A percentile compares a stretch with the other conserved stretches of the same genome.
These are phyloP conservation scores for Hamamelis virginiana DNA, from an alignment of 164 flowering plant genomes.

Conservation along the genomic window DNA sequence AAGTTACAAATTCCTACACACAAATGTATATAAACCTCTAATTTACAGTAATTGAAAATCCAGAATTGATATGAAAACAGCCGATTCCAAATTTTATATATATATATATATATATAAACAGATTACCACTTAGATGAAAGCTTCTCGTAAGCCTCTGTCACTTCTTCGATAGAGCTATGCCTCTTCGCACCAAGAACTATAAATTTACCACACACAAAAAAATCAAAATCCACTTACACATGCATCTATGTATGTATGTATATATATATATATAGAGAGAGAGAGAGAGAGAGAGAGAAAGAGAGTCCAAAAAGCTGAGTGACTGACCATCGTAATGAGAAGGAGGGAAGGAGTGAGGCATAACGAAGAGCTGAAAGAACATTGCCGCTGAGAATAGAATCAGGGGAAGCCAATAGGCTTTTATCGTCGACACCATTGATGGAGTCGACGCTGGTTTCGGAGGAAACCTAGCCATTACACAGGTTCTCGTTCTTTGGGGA, in stretches of 20 bases:
- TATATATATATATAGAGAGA: not conserved
- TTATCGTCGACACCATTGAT: conserved; percentile 35
- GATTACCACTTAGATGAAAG: conserved; percentile 55
- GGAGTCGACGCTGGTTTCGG: conserved; percentile 3
- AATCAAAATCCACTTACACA: not conserved
- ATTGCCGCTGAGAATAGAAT: conserved; percentile 48
- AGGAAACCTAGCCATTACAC: conserved; percentile 10
- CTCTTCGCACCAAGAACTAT: conserved; percentile 59
- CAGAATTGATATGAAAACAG: too few relatives aligned
- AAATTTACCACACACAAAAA: conserved; percentile 6
- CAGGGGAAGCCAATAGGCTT: conserved; percentile 61
- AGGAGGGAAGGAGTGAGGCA: conserved; percentile 67
- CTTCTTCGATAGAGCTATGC: conserved; percentile 58
- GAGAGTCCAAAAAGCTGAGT: too few relatives aligned
- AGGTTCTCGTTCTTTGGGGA: too few relatives aligned
- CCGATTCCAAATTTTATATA: not conserved
- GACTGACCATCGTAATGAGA: conserved; percentile 77
- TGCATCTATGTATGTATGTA: not conserved
- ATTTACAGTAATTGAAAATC: too few relatives aligned
- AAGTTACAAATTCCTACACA: too few relatives aligned
- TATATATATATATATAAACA: not conserved
- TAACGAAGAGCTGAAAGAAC: conserved; percentile 59
- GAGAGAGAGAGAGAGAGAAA: not conserved
- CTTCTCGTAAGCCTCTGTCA: conserved; percentile 63
- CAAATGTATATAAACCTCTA: too few relatives aligned